phyloP scores from a whole-genome alignment of 768 basidiomycete genomes.

The Leccinum longicurvipes region DNA sequence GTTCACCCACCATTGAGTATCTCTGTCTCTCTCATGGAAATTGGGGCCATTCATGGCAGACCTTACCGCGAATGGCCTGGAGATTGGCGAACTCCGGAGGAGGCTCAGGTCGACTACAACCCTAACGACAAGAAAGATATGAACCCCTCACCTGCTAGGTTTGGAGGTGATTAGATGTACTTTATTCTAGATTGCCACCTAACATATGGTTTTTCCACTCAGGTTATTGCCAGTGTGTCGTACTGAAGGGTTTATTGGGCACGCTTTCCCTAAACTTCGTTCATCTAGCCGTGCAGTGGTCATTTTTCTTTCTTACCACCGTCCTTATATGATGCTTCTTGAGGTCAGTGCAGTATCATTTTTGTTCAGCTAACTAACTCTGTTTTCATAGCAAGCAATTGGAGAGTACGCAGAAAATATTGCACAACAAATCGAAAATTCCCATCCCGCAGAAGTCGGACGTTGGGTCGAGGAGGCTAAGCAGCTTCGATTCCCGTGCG shows the following conservation, averaged over 20 bases:
- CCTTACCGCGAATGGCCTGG: slow-evolving; percentile 25
- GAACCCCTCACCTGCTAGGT: slow-evolving; percentile 25
- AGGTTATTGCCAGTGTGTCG: slow-evolving; percentile 29
- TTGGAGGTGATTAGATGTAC: slow-evolving; percentile 17
- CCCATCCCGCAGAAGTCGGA: slow-evolving; percentile 15
- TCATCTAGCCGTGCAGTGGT: slow-evolving; percentile 18
- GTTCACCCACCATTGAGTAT: slow-evolving; percentile 8
- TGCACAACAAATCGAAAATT: slow-evolving; percentile 23
- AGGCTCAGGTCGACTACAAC: slow-evolving; percentile 16
- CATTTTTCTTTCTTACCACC: slow-evolving; percentile 25
- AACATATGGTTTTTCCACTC: neutral
- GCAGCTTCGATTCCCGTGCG: slow-evolving; percentile 28
- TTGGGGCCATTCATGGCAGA: slow-evolving; percentile 24
- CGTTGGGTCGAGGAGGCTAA: slow-evolving; percentile 20
- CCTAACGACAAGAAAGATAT: slow-evolving; percentile 23
- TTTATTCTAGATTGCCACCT: neutral
- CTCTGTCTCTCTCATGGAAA: slow-evolving; percentile 18
- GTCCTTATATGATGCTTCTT: slow-evolving; percentile 25
- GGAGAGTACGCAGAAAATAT: slow-evolving; percentile 23
- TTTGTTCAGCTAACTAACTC: neutral
- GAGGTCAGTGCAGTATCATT: slow-evolving; percentile 12
- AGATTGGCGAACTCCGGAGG: slow-evolving; percentile 16
- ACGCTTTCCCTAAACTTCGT: neutral
- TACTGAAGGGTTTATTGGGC: neutral
- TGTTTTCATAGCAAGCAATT: slow-evolving; percentile 21